Conservation (phyloP, 208 protist genomes). For the Strigomonas culicis region DNA sequence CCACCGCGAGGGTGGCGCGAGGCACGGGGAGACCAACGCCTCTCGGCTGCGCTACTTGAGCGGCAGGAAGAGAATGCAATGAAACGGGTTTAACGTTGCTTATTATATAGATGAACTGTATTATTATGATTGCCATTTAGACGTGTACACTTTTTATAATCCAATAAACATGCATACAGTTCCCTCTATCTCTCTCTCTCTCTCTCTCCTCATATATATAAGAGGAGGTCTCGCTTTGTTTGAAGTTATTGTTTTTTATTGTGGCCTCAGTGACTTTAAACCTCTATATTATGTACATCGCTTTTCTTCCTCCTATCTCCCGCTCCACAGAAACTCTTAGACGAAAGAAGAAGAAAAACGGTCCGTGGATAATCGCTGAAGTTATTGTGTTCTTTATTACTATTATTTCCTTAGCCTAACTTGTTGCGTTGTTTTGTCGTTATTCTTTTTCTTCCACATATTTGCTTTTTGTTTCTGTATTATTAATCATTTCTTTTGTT, state of each 20-base stretch:
- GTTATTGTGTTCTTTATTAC: not conserved
- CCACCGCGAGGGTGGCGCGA: too few relatives aligned
- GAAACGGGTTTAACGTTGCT: too few relatives aligned
- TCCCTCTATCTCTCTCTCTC: not conserved
- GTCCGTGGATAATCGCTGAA: not conserved
- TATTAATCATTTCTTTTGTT: not conserved
- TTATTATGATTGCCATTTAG: not conserved
- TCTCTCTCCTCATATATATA: not conserved
- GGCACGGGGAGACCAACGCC: too few relatives aligned
- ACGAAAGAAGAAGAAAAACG: not conserved
- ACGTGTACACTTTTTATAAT: not conserved
- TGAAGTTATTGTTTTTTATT: not conserved
- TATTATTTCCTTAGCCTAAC: not conserved
- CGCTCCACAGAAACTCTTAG: not conserved
- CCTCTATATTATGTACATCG: not conserved
- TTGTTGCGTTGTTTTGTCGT: not conserved
- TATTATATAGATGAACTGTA: too few relatives aligned
- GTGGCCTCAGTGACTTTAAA: too few relatives aligned
- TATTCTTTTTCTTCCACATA: conserved; percentile 3
- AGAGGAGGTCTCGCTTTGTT: not conserved
- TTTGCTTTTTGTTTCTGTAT: not conserved
- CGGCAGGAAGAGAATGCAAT: too few relatives aligned
- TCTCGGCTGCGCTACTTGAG: too few relatives aligned
- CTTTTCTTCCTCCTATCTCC: too few relatives aligned
- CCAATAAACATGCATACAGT: too few relatives aligned